Evolutionary conservation across 768 basidiomycete species (phyloP).

Genomic region (Suillus discolor): DNA sequence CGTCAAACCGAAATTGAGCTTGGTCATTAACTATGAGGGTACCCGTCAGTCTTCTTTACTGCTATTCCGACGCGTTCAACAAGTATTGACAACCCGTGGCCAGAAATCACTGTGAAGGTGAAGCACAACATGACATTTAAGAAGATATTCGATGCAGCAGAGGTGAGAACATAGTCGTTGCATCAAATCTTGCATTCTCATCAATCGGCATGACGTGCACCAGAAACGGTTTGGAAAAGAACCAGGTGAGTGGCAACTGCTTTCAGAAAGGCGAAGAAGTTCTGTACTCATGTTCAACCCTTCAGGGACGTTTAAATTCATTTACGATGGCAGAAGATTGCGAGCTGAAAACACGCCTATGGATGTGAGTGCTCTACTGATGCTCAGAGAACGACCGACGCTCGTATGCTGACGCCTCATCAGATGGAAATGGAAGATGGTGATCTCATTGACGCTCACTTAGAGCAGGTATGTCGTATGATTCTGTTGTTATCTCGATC

Average conservation of each 20-base stretch:
- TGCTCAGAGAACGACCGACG: background rate
- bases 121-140: conserved; percentile 62
- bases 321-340: conserved; percentile 55
- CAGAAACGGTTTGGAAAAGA: conserved; percentile 65
- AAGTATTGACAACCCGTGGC: conserved; percentile 4
- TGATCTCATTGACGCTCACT: conserved; percentile 60
- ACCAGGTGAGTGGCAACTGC: conserved; percentile 41
- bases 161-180: conserved; percentile 44
- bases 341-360: conserved; percentile 53
- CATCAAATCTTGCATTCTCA: background rate
- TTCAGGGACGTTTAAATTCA: conserved; percentile 66
- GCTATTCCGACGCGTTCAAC: conserved; percentile 8
- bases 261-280: background rate
- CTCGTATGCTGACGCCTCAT: background rate
- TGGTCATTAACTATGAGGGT: conserved; percentile 59
- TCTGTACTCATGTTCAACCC: background rate
- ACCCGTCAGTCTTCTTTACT: conserved; percentile 40
- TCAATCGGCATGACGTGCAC: conserved; percentile 8
- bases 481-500: background rate
- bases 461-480: conserved; percentile 51
- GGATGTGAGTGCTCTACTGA: conserved; percentile 38
- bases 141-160: conserved; percentile 69
- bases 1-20: conserved; percentile 70
- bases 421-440: conserved; percentile 63
- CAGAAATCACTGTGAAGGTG: conserved; percentile 71